Conservation (phyloP, 345 rosid species). For the Eucalyptus marginata region DNA sequence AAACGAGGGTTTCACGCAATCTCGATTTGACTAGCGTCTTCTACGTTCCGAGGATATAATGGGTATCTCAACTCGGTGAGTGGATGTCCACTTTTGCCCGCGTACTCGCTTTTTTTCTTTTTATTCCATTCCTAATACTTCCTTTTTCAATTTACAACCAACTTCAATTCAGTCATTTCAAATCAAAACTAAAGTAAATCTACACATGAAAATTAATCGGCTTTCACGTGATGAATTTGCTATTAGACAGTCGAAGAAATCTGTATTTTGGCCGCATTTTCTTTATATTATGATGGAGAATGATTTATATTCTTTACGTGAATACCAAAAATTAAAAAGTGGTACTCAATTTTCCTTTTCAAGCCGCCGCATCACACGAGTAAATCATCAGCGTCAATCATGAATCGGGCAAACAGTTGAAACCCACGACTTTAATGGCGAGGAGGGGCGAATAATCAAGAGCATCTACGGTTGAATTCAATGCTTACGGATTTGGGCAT, state of each 20-base stretch:
- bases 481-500: neutral
- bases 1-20: neutral
- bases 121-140: neutral
- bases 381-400: neutral
- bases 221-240: neutral
- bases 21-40: neutral
- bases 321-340: neutral
- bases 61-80: neutral
- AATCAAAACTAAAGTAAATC: neutral
- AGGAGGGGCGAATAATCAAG: neutral
- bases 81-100: neutral
- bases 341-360: neutral
- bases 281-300: neutral
- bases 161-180: neutral
- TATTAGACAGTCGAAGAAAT: fast-evolving
- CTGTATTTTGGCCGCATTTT: neutral
- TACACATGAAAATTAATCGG: neutral
- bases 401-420: neutral
- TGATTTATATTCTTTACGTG: neutral
- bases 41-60: neutral
- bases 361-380: fast-evolving
- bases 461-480: neutral
- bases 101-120: neutral
- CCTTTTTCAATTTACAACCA: neutral
- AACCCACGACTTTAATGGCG: neutral